phyloP scores from a whole-genome alignment of 192 early-diverging fungal genomes.

The Geranomyces michiganensis region DNA sequence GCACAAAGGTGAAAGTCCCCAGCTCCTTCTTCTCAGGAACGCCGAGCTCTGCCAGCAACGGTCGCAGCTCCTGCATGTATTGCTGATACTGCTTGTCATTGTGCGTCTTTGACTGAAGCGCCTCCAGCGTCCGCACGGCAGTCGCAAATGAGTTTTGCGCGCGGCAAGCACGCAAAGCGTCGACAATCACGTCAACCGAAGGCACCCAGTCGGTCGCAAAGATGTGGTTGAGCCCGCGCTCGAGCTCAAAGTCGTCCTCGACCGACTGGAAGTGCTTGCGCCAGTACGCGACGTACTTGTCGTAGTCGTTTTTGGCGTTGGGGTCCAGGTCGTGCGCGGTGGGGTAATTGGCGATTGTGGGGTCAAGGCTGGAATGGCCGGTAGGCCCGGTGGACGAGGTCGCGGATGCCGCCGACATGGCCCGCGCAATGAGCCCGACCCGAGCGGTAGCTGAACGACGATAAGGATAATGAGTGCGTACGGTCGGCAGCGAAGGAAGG shows the following conservation, averaged over 20 bases:
- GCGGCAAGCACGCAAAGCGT: constrained; percentile 87
- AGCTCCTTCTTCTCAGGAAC: constrained; percentile 87
- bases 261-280: constrained; percentile 56
- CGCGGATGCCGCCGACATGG: too few species aligned
- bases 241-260: constrained; percentile 95
- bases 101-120: constrained; percentile 84
- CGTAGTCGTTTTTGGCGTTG: constrained; percentile 52
- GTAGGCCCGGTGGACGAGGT: constrained; percentile 6
- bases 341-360: constrained; percentile 33
- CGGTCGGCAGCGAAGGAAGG: too few species aligned
- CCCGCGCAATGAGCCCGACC: too few species aligned
- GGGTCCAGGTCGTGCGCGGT: constrained; percentile 52
- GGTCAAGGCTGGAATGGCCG: constrained; percentile 25
- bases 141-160: constrained; percentile 94
- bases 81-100: constrained; percentile 84
- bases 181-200: constrained; percentile 79
- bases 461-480: too few species aligned
- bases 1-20: constrained; percentile 54
- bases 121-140: constrained; percentile 93
- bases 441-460: too few species aligned
- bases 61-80: constrained; percentile 86
- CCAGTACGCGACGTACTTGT: constrained; percentile 56
- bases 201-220: constrained; percentile 96
- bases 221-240: constrained; percentile 96
- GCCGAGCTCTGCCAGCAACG: constrained; percentile 85